Percentiles rank a stretch among this genome's conserved stretches.
These are phyloP conservation scores for Marasmius oreades DNA, from an alignment of 1,284 basidiomycete genomes.

Conservation along the genomic window DNA sequence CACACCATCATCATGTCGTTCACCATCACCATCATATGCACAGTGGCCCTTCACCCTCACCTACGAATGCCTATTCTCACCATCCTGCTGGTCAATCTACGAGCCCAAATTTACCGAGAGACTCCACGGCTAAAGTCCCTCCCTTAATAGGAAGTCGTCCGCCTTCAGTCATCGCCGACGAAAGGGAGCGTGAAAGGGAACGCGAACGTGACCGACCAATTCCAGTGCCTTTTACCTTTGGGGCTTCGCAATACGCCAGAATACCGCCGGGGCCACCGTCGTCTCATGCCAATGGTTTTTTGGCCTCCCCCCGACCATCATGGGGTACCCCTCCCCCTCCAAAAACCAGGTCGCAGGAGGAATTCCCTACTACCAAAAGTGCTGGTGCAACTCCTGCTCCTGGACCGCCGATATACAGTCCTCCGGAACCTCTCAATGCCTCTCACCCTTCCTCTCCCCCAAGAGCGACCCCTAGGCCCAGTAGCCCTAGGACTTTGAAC, in stretches of 20 bases:
- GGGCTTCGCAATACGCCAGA: slow-evolving; percentile 5
- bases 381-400: background rate
- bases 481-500: background rate
- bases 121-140: slow-evolving; percentile 3
- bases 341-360: background rate
- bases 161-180: slow-evolving; percentile 13
- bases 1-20: slow-evolving; percentile 20
- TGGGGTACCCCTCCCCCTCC: slow-evolving; percentile 6
- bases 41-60: slow-evolving; percentile 1
- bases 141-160: slow-evolving; percentile 14
- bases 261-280: background rate
- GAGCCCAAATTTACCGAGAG: slow-evolving; percentile 16
- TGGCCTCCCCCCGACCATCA: slow-evolving; percentile 6
- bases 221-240: slow-evolving; percentile 13
- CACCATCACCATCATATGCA: slow-evolving; percentile 16
- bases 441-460: slow-evolving; percentile 2
- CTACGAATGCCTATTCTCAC: background rate
- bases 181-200: slow-evolving; percentile 13
- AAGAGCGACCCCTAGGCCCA: background rate
- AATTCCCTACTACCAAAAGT: background rate
- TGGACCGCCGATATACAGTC: background rate
- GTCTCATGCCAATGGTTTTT: background rate
- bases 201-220: slow-evolving; percentile 9
- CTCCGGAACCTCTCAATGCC: background rate
- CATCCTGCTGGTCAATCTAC: slow-evolving; percentile 6